Evolutionary conservation across 805 yeast species (phyloP), one percentile per base, ranked within the genome.

Genomic region (Cyberlindnera lachancei): DNA sequence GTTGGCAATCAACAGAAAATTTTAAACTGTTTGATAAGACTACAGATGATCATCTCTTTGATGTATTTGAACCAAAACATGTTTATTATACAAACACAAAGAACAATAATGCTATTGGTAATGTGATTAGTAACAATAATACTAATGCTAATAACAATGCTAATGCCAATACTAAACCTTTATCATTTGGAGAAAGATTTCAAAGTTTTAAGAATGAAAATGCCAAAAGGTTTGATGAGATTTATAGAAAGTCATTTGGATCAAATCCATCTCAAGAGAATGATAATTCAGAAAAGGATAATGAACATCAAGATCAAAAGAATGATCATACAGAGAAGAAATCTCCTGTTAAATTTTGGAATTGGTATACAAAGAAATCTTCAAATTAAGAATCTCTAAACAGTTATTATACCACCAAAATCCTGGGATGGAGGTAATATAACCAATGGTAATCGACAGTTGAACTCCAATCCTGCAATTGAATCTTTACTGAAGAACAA

Each of bases 21-120:
- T 81, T 61, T 46, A 46, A 61, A 23, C 58, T 76, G 1, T 82
- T 79, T 53, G 63, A 73, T 41, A 44, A 50, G 17, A 55, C 54
- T 30, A 79, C 88, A 0, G 88, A 80, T 47, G 80, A 76, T 47
- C 82, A 82, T 45, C 54, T 81, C 23, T 81, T 80, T 53, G 79
- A 74, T 51, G 61, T 72, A 23, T 73, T 73, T 33, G 70, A 66
- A 37, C 77, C 78, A 15, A 61, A 51, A 25, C 68, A 63, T 39
- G 36, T 57, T 3, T 54, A 49, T 38, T 46, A 44, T 5, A 52
- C 45, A 14, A 41, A 40, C n/a, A 24, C 29, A 0, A 41, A 42
- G 28, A 34, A n/a, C n/a, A n/a, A n/a, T n/a, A n/a, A n/a, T n/a
- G n/a, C n/a, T n/a, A n/a, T n/a, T n/a, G n/a, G n/a, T n/a, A n/a